A percentile compares a stretch with the other conserved stretches of the same genome.
Conservation (phyloP, 805 yeast species). For the Kluyveromyces aestuarii region DNA sequence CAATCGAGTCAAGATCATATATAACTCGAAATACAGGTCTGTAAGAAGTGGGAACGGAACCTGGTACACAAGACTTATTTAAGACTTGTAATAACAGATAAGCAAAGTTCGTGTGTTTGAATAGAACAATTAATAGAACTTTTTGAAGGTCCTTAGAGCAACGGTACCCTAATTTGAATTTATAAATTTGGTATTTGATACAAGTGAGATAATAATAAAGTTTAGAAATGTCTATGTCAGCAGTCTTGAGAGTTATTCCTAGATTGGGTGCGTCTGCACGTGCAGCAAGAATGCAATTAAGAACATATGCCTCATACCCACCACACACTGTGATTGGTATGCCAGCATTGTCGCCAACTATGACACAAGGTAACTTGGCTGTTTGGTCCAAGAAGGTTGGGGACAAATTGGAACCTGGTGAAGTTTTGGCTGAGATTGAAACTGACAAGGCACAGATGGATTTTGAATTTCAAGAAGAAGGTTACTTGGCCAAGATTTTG, state of each 20-base stretch:
- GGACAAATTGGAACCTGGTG: slow-evolving; percentile 84
- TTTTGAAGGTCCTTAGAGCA: neutral
- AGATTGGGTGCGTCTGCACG: slow-evolving; percentile 14
- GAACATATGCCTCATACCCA: slow-evolving; percentile 48
- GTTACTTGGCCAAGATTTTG: slow-evolving; percentile 79
- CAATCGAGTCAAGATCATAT: neutral
- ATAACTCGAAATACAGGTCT: neutral
- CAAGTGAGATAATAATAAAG: neutral
- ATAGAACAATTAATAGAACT: too few relatives aligned
- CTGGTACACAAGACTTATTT: neutral
- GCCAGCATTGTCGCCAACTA: slow-evolving; percentile 99
- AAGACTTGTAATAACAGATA: neutral
- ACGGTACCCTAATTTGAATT: slow-evolving; percentile 1
- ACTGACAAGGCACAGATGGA: slow-evolving; percentile 98
- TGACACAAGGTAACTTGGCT: slow-evolving; percentile 92
- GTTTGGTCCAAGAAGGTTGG: slow-evolving; percentile 87
- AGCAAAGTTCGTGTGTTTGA: neutral
- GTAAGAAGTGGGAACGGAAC: neutral
- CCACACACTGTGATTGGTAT: slow-evolving; percentile 82
- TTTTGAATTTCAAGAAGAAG: slow-evolving; percentile 96
- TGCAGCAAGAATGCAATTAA: slow-evolving; percentile 18
- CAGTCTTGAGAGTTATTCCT: slow-evolving; percentile 21
- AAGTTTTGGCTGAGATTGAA: slow-evolving; percentile 91
- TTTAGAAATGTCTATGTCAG: slow-evolving; percentile 16
- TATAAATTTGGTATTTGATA: neutral